These are phyloP conservation scores for Psilocybe sp. DNA, from an alignment of 768 basidiomycete species.

Conservation along the genomic window DNA sequence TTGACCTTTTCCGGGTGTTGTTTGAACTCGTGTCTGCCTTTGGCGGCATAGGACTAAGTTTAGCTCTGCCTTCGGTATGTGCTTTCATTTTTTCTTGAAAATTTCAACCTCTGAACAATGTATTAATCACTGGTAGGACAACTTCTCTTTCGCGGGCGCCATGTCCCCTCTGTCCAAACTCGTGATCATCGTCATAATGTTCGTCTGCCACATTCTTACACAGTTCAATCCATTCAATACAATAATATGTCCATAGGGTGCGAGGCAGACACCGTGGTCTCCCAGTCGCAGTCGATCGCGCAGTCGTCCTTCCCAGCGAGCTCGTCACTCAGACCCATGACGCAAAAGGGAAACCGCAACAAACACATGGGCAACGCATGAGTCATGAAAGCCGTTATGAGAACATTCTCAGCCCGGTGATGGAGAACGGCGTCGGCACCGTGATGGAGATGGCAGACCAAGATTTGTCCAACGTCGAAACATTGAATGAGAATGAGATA, in stretches of 20 bases:
- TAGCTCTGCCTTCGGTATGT: constrained; percentile 53
- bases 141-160: constrained; percentile 62
- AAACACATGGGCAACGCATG: no score
- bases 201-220: constrained; percentile 4
- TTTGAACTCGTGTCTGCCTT: constrained; percentile 71
- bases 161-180: constrained; percentile 68
- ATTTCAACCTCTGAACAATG: background rate
- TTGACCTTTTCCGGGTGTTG: constrained; percentile 53
- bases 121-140: constrained; percentile 32
- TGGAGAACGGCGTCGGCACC: no score
- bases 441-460: no score
- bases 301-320: constrained; percentile 39
- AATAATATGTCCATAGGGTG: constrained; percentile 33
- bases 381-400: no score
- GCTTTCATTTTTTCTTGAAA: background rate
- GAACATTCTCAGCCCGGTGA: no score
- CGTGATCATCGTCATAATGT: constrained; percentile 72
- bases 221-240: background rate
- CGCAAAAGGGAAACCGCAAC: no score
- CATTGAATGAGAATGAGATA: no score
- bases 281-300: constrained; percentile 66
- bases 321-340: constrained; percentile 14
- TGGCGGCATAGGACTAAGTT: constrained; percentile 65
- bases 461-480: no score
- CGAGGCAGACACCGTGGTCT: constrained; percentile 72